These are phyloP conservation scores for Fusarium nanum DNA, from an alignment of 2,329 filamentous ascomycete genomes.

Conservation along the genomic window DNA sequence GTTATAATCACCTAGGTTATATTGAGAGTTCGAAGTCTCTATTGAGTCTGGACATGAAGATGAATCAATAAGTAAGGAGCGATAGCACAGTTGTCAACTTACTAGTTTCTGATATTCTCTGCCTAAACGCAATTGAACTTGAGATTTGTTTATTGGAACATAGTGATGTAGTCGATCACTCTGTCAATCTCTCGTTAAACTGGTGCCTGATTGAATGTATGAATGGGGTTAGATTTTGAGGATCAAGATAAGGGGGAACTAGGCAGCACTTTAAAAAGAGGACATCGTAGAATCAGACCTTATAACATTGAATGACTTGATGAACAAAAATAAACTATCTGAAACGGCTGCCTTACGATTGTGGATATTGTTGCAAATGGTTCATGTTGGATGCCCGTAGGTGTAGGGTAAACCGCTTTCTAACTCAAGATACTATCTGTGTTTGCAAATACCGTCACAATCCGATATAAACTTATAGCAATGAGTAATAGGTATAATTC, in stretches of 20 bases:
- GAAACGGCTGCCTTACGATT: constrained; percentile 2
- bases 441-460: not conserved
- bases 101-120: too few species aligned
- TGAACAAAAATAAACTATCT: not conserved
- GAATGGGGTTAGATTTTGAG: not conserved
- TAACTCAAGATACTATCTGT: not conserved
- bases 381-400: not conserved
- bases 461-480: too few species aligned
- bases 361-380: not conserved
- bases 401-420: not conserved
- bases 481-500: too few species aligned
- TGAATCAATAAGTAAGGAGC: too few species aligned
- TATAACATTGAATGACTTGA: accelerated
- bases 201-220: not conserved
- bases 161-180: not conserved
- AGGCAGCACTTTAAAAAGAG: constrained; percentile 17
- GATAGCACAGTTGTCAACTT: too few species aligned
- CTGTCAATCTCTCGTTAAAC: not conserved
- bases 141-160: not conserved
- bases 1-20: too few species aligned
- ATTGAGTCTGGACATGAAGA: not conserved
- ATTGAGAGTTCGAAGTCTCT: too few species aligned
- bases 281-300: too few species aligned
- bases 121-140: not conserved
- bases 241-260: not conserved